These are phyloP conservation scores for Linnemannia hyalina DNA, from an alignment of 192 early-diverging fungal species.

Conservation along the genomic window DNA sequence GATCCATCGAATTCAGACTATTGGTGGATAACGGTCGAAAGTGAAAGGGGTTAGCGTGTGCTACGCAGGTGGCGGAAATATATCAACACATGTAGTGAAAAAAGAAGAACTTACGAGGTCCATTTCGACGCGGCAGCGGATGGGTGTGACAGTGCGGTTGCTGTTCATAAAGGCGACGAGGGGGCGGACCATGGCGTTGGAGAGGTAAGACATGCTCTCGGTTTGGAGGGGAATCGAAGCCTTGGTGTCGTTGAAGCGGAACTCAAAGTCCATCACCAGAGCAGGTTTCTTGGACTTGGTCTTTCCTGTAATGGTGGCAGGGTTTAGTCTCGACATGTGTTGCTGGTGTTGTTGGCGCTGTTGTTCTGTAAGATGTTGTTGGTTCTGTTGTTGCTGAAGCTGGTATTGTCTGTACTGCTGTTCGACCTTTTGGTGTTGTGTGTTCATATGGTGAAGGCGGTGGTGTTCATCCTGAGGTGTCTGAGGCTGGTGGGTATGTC, in stretches of 20 bases:
- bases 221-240: conserved; percentile 86
- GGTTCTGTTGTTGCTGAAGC: conserved; percentile 20
- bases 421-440: conserved; percentile 9
- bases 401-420: conserved; percentile 26
- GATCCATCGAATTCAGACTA: conserved; percentile 92
- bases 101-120: conserved; percentile 66
- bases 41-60: not conserved
- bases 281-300: conserved; percentile 46
- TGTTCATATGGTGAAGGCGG: conserved; percentile 16
- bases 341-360: conserved; percentile 37
- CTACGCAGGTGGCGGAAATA: no score
- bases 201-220: conserved; percentile 81
- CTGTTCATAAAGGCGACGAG: conserved; percentile 96
- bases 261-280: conserved; percentile 81
- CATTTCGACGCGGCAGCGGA: conserved; percentile 85
- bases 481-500: not conserved
- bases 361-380: conserved; percentile 20
- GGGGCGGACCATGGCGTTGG: conserved; percentile 89
- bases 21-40: not conserved
- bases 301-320: conserved; percentile 13
- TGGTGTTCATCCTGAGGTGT: conserved; percentile 25
- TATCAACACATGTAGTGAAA: not conserved
- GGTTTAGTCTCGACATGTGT: conserved; percentile 20
- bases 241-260: conserved; percentile 92
- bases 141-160: conserved; percentile 86